phyloP scores from a whole-genome alignment of 805 yeast genomes.

The Candida vaughaniae region DNA sequence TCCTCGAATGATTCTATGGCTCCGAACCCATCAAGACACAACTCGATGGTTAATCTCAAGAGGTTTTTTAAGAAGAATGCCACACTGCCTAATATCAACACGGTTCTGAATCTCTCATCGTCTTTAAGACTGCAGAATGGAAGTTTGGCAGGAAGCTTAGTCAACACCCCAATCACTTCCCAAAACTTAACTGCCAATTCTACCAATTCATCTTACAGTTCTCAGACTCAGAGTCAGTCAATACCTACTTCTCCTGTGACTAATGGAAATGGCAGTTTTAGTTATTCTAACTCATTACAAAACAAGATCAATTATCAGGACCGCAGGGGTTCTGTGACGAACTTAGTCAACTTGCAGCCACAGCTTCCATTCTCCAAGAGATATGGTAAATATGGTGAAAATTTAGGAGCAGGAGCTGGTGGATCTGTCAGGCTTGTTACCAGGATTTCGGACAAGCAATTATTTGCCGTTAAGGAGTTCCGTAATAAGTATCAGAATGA shows the following conservation, averaged over 20 bases:
- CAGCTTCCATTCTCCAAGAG: constrained; percentile 42
- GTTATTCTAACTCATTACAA: constrained; percentile 24
- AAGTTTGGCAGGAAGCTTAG: constrained; percentile 5
- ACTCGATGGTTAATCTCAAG: constrained; percentile 76
- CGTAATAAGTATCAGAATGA: constrained; percentile 71
- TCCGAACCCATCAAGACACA: constrained; percentile 53
- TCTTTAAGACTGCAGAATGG: constrained; percentile 21
- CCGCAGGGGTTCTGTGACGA: constrained; percentile 37
- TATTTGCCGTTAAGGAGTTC: constrained; percentile 84
- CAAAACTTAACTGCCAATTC: constrained; percentile 25
- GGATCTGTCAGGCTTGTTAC: constrained; percentile 76
- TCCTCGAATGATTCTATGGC: constrained; percentile 36
- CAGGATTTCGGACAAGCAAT: constrained; percentile 65
- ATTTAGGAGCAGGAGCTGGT: constrained; percentile 84
- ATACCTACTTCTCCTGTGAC: constrained; percentile 8
- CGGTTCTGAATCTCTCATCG: constrained; percentile 21
- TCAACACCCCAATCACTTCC: constrained; percentile 16
- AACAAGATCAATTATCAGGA: constrained; percentile 31
- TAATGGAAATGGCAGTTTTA: neutral
- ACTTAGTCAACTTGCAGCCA: constrained; percentile 19
- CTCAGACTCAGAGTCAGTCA: constrained; percentile 15
- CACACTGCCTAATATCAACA: constrained; percentile 7
- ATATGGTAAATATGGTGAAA: constrained; percentile 73
- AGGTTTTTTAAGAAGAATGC: constrained; percentile 60
- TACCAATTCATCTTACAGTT: constrained; percentile 36